A percentile compares a stretch with the other conserved stretches of the same genome.
These are phyloP conservation scores for Penicillium glabrum DNA, from an alignment of 2,329 filamentous ascomycete genomes.

Conservation along the genomic window DNA sequence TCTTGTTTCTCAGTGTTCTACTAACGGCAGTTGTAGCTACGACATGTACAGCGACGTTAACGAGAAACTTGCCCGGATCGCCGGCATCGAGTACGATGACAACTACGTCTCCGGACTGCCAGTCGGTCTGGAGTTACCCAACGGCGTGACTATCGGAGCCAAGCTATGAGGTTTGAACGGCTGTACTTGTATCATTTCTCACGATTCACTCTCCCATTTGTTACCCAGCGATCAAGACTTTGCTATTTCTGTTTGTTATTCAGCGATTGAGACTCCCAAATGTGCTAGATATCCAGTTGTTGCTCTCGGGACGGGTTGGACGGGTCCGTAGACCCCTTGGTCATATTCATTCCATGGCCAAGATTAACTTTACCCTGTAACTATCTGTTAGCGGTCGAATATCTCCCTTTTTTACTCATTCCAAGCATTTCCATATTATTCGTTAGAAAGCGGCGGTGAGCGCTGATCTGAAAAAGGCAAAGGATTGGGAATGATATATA, in stretches of 20 bases:
- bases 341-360: too few relatives aligned
- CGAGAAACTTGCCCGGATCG: slow-evolving; percentile 43
- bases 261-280: background rate
- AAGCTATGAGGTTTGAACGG: background rate
- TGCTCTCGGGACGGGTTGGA: too few relatives aligned
- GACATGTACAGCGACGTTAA: slow-evolving; percentile 61
- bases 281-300: too few relatives aligned
- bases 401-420: too few relatives aligned
- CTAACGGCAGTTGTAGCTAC: slow-evolving; percentile 43
- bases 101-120: slow-evolving; percentile 49
- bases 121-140: slow-evolving; percentile 44
- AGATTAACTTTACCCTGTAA: too few relatives aligned
- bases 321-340: too few relatives aligned
- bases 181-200: background rate
- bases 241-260: background rate
- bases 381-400: too few relatives aligned
- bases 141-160: slow-evolving; percentile 26
- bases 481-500: too few relatives aligned
- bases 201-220: background rate
- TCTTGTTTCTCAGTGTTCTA: background rate
- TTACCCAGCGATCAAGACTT: background rate
- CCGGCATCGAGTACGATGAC: slow-evolving; percentile 32
- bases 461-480: too few relatives aligned
- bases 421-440: too few relatives aligned
- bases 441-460: too few relatives aligned